phyloP scores from a whole-genome alignment of 768 basidiomycete genomes.

The Multifurca ochricompacta region DNA sequence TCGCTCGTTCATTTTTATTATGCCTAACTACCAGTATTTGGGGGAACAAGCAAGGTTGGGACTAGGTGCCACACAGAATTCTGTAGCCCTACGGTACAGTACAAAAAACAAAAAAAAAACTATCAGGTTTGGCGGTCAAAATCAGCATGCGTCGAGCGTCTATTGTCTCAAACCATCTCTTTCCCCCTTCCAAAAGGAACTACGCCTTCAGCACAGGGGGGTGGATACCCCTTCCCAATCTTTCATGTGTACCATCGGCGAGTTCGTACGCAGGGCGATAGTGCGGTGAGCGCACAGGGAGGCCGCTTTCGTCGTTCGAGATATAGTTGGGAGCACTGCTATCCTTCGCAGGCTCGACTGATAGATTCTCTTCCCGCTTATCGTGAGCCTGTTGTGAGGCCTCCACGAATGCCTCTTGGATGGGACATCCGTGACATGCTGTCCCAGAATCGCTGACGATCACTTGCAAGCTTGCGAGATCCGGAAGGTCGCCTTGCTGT shows the following conservation, averaged over 20 bases:
- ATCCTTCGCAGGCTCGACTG: background rate
- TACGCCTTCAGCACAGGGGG: constrained; percentile 14
- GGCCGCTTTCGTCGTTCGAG: constrained; percentile 17
- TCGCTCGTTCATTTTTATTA: too few species aligned
- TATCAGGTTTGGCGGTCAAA: background rate
- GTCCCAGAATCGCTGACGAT: background rate
- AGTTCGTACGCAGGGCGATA: constrained; percentile 82
- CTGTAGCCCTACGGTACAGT: background rate
- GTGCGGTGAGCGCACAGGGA: constrained; percentile 22
- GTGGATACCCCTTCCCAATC: constrained; percentile 15
- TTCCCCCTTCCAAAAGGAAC: background rate
- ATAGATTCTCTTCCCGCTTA: background rate
- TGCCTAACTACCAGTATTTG: background rate
- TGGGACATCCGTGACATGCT: constrained; percentile 4
- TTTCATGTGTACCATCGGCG: constrained; percentile 40
- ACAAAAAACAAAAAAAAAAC: background rate
- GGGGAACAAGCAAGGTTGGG: background rate
- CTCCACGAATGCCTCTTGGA: background rate
- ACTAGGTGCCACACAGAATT: background rate
- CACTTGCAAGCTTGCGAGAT: constrained; percentile 6
- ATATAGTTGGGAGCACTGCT: background rate
- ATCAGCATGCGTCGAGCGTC: background rate
- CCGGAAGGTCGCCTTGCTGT: constrained; percentile 5
- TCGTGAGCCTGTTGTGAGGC: background rate
- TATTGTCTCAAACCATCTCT: background rate